Evolutionary conservation across 768 basidiomycete species (phyloP), one percentile per base, ranked within the genome.

Genomic region (Russula emetica): DNA sequence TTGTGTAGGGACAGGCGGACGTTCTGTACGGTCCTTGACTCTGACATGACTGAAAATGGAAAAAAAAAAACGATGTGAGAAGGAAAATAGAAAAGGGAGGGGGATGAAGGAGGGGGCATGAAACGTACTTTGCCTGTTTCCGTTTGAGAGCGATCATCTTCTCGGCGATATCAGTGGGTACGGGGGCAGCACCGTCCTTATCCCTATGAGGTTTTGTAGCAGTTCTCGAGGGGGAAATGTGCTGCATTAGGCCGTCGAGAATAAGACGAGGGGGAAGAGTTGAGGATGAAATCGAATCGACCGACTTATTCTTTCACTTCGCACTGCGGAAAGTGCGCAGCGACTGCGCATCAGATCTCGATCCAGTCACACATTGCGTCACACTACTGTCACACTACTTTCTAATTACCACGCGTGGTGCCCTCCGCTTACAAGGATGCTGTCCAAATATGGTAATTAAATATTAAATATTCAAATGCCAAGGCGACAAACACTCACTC

Each of bases 111-210:
- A 0, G 49, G 50, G 58, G 50, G 56, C 26, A 52, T 71, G 34
- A 30, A 4, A 79, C 81, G 57, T 62, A 85, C 84, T 76, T 78
- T 60, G 88, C 86, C 40, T 78, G 83, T 67, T 78, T 83, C 22
- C 92, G 80, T 71, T 87, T 84, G 5, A 87, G 75, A 14, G 86
- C 86, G 58, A 87, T 78, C 51, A 93, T 79, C 66, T 80, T 82
- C 70, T 88, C 85, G n/a, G 79, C 81, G 24, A 86, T 66, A 73
- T 85, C 83, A 0, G 77, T 79, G 3, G 78, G 74, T 30, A 77
- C 75, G 14, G 76, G 71, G 14, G 67, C 59, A 49, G 66, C n/a
- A n/a, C n/a, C 51, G n/a, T 76, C 75, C 52, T 72, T 73, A 64
- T 76, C 75, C 67, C 73, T 76, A 62, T 71, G 72, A 62, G 71